Evolutionary conservation across 345 rosid genomes (phyloP).

Genomic region (Corchorus olitorius): DNA sequence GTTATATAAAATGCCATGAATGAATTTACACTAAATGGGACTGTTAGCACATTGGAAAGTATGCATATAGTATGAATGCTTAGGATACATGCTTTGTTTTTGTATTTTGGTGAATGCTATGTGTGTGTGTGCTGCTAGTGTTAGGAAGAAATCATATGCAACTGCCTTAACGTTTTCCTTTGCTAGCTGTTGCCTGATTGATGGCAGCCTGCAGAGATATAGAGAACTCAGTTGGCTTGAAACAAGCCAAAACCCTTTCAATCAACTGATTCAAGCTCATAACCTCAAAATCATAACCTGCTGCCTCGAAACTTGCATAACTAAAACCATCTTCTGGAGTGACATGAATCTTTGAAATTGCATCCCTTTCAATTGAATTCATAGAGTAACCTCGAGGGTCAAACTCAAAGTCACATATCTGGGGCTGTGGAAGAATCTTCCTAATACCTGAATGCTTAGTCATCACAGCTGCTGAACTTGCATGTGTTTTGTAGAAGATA

Average conservation of each 20-base stretch:
- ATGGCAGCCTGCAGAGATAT: constrained; percentile 60
- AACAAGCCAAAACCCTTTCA: constrained; percentile 78
- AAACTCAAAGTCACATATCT: constrained; percentile 90
- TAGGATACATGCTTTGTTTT: no score
- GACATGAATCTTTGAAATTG: constrained; percentile 83
- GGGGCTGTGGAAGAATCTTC: constrained; percentile 78
- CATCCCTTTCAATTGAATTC: constrained; percentile 83
- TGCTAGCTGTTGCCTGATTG: no score
- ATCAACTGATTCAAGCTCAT: constrained; percentile 48
- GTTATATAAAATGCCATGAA: no score
- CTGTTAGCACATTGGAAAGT: no score
- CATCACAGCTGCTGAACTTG: constrained; percentile 56
- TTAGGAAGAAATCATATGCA: no score
- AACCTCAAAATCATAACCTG: constrained; percentile 64
- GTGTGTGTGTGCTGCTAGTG: no score
- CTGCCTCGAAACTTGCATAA: constrained; percentile 91
- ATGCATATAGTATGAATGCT: no score
- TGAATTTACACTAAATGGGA: no score
- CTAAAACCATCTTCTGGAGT: constrained; percentile 97
- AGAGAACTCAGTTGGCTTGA: constrained; percentile 73
- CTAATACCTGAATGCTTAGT: constrained; percentile 83
- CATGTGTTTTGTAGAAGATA: constrained; percentile 61
- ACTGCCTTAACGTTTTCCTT: no score
- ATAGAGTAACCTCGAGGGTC: constrained; percentile 98
- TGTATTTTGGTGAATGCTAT: no score